phyloP scores from a whole-genome alignment of 1,284 basidiomycete species.

The Cryptococcus neoformans region DNA sequence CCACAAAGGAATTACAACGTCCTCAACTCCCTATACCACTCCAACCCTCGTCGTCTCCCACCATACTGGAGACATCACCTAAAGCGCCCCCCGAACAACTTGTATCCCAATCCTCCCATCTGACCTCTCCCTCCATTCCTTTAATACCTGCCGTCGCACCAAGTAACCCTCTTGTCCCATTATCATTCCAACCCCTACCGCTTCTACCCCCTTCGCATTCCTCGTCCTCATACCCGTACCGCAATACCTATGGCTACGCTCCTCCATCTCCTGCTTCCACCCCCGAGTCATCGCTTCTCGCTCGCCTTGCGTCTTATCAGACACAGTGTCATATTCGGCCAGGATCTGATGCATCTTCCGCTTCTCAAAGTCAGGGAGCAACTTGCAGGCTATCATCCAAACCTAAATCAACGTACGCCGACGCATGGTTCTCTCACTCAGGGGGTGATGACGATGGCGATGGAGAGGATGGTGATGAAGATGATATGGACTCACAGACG shows the following conservation, averaged over 20 bases:
- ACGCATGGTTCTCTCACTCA: neutral
- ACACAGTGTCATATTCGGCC: too few species aligned
- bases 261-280: constrained; percentile 28
- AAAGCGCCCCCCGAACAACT: too few species aligned
- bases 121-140: neutral
- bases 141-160: neutral
- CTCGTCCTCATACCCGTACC: neutral
- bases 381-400: neutral
- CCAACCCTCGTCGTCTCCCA: too few species aligned
- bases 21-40: too few species aligned
- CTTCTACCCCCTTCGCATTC: constrained; percentile 8
- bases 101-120: neutral
- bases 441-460: constrained; percentile 6
- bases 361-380: too few species aligned
- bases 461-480: constrained; percentile 18
- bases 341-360: too few species aligned
- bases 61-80: too few species aligned
- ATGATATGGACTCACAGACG: neutral
- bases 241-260: constrained; percentile 19
- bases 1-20: too few species aligned
- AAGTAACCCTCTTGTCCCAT: constrained; percentile 22
- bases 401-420: neutral
- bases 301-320: too few species aligned
- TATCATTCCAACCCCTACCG: constrained; percentile 29
- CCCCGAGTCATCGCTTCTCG: constrained; percentile 10